phyloP scores from a whole-genome alignment of 2,329 filamentous ascomycete species.

The Penicillium sumatraense region DNA sequence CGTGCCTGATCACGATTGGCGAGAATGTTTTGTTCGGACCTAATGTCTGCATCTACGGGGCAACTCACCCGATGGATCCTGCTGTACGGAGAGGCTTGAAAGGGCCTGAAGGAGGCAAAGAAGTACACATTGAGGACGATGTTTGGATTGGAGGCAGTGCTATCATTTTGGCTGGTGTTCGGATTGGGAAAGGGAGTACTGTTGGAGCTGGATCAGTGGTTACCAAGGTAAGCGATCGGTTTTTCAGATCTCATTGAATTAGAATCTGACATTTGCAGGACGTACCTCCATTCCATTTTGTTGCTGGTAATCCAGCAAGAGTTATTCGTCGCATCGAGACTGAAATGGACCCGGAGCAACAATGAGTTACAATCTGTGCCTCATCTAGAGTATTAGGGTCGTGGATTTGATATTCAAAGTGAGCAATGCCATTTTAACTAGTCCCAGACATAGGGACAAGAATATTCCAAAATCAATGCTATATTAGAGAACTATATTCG shows the following conservation, averaged over 20 bases:
- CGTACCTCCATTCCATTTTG: constrained; percentile 34
- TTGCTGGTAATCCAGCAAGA: constrained; percentile 31
- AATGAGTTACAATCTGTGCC: too few relatives aligned
- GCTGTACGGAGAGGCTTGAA: constrained; percentile 47
- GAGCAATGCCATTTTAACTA: too few relatives aligned
- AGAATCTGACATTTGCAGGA: constrained; percentile 19
- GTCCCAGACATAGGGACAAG: too few relatives aligned
- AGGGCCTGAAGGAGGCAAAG: constrained; percentile 55
- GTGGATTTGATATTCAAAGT: too few relatives aligned
- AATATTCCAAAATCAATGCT: too few relatives aligned
- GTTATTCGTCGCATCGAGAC: constrained; percentile 30
- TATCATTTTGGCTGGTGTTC: constrained; percentile 49
- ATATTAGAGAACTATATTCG: too few relatives aligned
- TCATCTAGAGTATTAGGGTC: too few relatives aligned
- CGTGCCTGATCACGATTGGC: constrained; percentile 57
- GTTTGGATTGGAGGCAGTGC: constrained; percentile 56
- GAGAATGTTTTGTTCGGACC: constrained; percentile 58
- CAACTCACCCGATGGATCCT: constrained; percentile 58
- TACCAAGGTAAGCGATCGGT: constrained; percentile 32
- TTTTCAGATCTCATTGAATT: background rate
- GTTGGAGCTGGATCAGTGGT: constrained; percentile 48
- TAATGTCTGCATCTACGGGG: constrained; percentile 57
- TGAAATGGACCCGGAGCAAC: constrained; percentile 26
- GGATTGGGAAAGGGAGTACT: constrained; percentile 47
- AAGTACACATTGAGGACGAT: constrained; percentile 54